Evolutionary conservation across 345 rosid genomes (phyloP), one percentile per base, ranked within the genome.

Genomic region (Cardamine chenopodiifolia): DNA sequence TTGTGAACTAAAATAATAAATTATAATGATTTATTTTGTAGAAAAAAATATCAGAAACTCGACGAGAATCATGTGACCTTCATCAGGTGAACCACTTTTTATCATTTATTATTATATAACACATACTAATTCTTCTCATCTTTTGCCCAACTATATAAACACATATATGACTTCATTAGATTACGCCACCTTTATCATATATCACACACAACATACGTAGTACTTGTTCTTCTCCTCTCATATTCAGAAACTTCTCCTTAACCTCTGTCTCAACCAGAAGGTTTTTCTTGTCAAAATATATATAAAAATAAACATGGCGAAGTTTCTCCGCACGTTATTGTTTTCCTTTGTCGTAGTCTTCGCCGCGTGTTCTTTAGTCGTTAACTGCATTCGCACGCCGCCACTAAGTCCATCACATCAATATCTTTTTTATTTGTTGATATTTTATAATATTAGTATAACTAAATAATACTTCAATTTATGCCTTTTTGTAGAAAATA

Each of bases 21-120:
- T 18, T 7, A 70, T 17, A 70, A 58, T 55, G 52, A 15, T 18
- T 31, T 11, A 28, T 25, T 31, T 32, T 7, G 11, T 52, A 14
- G 3, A 60, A 59, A 50, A 59, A 50, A 26, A 37, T 53, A 44
- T 54, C 9, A 83, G 71, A 78, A 74, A 72, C 40, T 68, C 7
- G 87, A 70, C 89, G 79, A 61, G 93, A 79, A 88, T 89, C 97
- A 89, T 85, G 93, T 88, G 97, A 89, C 64, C 62, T 78, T 56
- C 45, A 67, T 80, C 86, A 76, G 85, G 66, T 78, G 84, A 78
- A 75, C 82, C 70, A 40, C 73, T 57, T 60, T 67, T 49, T 60
- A 35, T 25, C 85, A 83, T 88, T 88, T 68, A 84, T 66, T 76
- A 13, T 61, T 5, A 5, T 1, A 42, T 14, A 25, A 14, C 52